Percentiles rank a stretch among this genome's conserved stretches.
phyloP scores from a whole-genome alignment of 164 flowering plant genomes.

The Brasenia schreberi region DNA sequence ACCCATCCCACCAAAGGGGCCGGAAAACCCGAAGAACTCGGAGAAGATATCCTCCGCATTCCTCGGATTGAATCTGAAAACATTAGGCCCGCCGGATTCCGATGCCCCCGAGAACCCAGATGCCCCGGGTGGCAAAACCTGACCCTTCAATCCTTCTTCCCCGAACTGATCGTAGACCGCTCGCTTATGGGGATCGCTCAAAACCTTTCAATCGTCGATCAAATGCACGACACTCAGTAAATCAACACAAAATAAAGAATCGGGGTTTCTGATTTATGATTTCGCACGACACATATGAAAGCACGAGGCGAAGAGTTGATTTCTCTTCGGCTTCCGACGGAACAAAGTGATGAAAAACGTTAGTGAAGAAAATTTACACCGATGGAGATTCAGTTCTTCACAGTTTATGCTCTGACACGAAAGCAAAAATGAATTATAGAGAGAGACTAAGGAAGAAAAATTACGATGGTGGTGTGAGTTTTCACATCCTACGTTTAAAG shows the following conservation, averaged over 20 bases:
- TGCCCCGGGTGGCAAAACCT: constrained; percentile 48
- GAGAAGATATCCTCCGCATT: constrained; percentile 82
- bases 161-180: constrained; percentile 86
- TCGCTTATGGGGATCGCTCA: constrained; percentile 84
- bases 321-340: too few relatives aligned
- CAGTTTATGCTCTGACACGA: too few relatives aligned
- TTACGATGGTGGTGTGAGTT: background rate
- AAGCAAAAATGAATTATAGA: too few relatives aligned
- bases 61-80: constrained; percentile 64
- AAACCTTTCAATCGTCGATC: constrained; percentile 38
- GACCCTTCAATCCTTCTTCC: constrained; percentile 80
- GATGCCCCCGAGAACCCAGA: constrained; percentile 22
- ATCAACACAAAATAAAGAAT: background rate
- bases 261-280: background rate
- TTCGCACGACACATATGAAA: too few relatives aligned
- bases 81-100: constrained; percentile 23
- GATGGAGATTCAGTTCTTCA: too few relatives aligned
- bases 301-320: too few relatives aligned
- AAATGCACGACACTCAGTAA: too few relatives aligned
- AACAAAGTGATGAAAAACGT: too few relatives aligned
- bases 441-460: background rate
- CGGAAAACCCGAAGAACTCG: constrained; percentile 68
- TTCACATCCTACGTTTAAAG: background rate
- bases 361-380: too few relatives aligned
- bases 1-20: constrained; percentile 64